Evolutionary conservation across 768 basidiomycete species (phyloP).

Genomic region (Amanita thiersii): DNA sequence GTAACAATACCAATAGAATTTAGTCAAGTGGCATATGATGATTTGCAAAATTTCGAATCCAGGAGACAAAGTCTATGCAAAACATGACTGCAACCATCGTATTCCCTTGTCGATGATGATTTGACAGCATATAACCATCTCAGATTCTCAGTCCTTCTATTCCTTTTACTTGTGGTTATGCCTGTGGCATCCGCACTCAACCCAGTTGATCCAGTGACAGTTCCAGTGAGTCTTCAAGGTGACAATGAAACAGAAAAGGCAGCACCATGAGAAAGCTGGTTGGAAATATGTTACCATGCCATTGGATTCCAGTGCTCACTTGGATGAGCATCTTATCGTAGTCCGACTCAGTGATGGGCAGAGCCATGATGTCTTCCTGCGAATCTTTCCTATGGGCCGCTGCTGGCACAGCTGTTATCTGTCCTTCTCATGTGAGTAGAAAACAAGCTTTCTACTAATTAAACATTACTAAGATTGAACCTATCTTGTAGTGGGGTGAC

Average conservation of each 20-base stretch:
- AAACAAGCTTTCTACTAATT: neutral
- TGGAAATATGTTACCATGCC: constrained; percentile 18
- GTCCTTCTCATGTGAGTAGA: constrained; percentile 48
- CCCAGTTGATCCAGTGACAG: constrained; percentile 42
- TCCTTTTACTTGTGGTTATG: too few relatives aligned
- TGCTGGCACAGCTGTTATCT: constrained; percentile 49
- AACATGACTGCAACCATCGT: too few relatives aligned
- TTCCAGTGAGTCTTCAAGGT: constrained; percentile 21
- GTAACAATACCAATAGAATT: too few relatives aligned
- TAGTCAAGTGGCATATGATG: too few relatives aligned
- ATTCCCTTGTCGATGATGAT: neutral
- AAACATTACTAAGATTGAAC: neutral
- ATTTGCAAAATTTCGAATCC: too few relatives aligned
- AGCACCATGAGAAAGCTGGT: constrained; percentile 54
- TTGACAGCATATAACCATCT: neutral
- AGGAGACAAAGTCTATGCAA: too few relatives aligned
- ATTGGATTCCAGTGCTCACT: neutral
- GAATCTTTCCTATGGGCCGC: constrained; percentile 55
- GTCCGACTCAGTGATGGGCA: constrained; percentile 47
- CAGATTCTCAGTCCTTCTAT: neutral
- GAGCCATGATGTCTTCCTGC: constrained; percentile 58
- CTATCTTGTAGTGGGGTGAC: constrained; percentile 44
- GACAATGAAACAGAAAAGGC: constrained; percentile 44
- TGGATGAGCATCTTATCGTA: neutral
- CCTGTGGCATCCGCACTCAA: too few relatives aligned